These are phyloP conservation scores for Penicillium cosmopolitanum DNA, from an alignment of 495 filamentous ascomycete genomes.

Conservation along the genomic window DNA sequence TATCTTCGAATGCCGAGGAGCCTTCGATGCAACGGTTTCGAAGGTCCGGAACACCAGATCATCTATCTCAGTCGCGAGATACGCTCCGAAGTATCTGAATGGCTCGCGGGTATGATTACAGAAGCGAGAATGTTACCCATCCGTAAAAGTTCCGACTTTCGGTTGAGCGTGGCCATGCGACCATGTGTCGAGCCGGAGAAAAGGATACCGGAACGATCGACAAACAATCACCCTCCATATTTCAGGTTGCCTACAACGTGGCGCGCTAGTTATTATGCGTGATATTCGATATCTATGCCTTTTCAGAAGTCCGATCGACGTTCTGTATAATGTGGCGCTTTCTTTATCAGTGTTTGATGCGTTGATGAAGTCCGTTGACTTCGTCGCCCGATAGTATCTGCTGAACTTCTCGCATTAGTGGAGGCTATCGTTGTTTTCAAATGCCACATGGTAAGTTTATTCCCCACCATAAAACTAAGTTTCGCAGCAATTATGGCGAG, in stretches of 20 bases:
- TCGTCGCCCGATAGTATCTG: slow-evolving; percentile 12
- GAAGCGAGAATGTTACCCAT: slow-evolving; percentile 25
- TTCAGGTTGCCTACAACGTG: too few species aligned
- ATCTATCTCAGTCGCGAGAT: background rate
- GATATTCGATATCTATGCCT: background rate
- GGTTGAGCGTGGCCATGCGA: slow-evolving; percentile 4
- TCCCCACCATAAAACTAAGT: background rate
- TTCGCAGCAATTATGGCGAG: background rate
- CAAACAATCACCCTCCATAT: background rate
- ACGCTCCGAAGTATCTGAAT: slow-evolving; percentile 4
- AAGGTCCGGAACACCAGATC: background rate
- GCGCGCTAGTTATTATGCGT: too few species aligned
- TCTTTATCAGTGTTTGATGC: too few species aligned
- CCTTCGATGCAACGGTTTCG: background rate
- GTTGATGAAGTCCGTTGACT: slow-evolving; percentile 3
- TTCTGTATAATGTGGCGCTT: slow-evolving; percentile 6
- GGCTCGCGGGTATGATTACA: background rate
- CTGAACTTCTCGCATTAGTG: background rate
- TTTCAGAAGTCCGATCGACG: background rate
- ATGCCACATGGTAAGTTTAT: background rate
- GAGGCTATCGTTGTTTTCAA: background rate
- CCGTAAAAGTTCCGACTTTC: background rate
- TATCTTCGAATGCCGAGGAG: background rate
- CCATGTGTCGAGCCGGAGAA: background rate
- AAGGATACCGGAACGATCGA: background rate